A percentile compares a stretch with the other conserved stretches of the same genome.
Evolutionary conservation across 768 basidiomycete genomes (phyloP).

Genomic region (Boletus subparvulus): DNA sequence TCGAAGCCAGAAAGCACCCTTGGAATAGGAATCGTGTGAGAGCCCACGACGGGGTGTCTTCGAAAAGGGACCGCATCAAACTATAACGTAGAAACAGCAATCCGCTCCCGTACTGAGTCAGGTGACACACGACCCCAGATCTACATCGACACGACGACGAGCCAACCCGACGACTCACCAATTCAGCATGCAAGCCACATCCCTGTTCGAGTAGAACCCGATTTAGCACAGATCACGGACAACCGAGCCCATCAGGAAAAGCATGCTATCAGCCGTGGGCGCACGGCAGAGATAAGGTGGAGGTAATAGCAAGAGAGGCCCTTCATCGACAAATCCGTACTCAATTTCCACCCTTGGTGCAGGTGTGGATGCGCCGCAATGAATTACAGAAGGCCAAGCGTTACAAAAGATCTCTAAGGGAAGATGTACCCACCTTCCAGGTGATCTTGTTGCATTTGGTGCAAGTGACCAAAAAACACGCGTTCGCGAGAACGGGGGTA

Average conservation of each 20-base stretch:
- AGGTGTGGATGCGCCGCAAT: slow-evolving; percentile 19
- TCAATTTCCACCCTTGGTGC: slow-evolving; percentile 15
- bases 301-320: neutral
- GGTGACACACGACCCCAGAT: slow-evolving; percentile 18
- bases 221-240: slow-evolving; percentile 6
- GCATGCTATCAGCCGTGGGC: neutral
- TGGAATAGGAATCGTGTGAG: slow-evolving; percentile 22
- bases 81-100: slow-evolving; percentile 26
- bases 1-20: slow-evolving; percentile 2
- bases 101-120: slow-evolving; percentile 8
- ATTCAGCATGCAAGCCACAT: slow-evolving; percentile 65
- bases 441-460: slow-evolving; percentile 64
- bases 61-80: slow-evolving; percentile 39
- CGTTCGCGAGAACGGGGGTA: slow-evolving; percentile 42
- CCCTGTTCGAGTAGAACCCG: slow-evolving; percentile 44
- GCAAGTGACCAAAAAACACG: slow-evolving; percentile 60
- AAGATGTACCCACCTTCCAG: slow-evolving; percentile 56
- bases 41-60: slow-evolving; percentile 33
- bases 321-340: slow-evolving; percentile 7
- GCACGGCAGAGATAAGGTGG: slow-evolving; percentile 15
- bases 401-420: slow-evolving; percentile 26
- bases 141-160: slow-evolving; percentile 11
- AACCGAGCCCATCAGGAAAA: neutral
- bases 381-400: slow-evolving; percentile 16
- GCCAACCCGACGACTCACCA: slow-evolving; percentile 43